These are phyloP conservation scores for Trichophyton mentagrophytes DNA, from an alignment of 2,329 filamentous ascomycete genomes.

Conservation along the genomic window DNA sequence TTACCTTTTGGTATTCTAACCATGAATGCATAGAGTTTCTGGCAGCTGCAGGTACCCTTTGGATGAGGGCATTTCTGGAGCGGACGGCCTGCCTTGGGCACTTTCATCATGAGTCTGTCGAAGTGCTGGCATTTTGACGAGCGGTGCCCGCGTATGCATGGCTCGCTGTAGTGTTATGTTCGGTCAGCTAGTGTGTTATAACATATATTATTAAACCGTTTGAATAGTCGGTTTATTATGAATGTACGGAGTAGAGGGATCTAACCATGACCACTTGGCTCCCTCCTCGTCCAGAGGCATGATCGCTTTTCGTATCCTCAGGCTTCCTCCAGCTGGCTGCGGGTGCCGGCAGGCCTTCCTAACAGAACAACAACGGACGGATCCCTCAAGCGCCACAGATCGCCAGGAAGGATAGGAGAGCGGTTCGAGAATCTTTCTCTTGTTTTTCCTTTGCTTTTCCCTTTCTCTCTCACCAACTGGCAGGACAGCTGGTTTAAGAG, in stretches of 20 bases:
- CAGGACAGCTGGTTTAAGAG: too few relatives aligned
- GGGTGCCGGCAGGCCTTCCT: neutral
- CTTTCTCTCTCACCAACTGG: neutral
- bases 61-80: constrained; percentile 37
- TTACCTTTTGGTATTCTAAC: constrained; percentile 33
- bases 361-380: neutral
- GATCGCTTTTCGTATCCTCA: constrained; percentile 6
- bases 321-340: neutral
- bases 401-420: neutral
- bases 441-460: neutral
- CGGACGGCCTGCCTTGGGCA: constrained; percentile 37
- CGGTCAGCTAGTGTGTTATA: neutral
- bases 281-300: constrained; percentile 36
- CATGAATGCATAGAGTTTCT: constrained; percentile 33
- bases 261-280: constrained; percentile 36
- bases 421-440: neutral
- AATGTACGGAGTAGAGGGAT: neutral
- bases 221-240: neutral
- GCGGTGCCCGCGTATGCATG: constrained; percentile 37
- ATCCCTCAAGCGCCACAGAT: neutral
- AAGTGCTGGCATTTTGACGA: constrained; percentile 39
- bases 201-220: neutral
- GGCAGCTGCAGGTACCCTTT: constrained; percentile 31
- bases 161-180: constrained; percentile 25
- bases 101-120: constrained; percentile 38